Conservation (phyloP, 495 filamentous ascomycete genomes). For the Parmelia sp. region DNA sequence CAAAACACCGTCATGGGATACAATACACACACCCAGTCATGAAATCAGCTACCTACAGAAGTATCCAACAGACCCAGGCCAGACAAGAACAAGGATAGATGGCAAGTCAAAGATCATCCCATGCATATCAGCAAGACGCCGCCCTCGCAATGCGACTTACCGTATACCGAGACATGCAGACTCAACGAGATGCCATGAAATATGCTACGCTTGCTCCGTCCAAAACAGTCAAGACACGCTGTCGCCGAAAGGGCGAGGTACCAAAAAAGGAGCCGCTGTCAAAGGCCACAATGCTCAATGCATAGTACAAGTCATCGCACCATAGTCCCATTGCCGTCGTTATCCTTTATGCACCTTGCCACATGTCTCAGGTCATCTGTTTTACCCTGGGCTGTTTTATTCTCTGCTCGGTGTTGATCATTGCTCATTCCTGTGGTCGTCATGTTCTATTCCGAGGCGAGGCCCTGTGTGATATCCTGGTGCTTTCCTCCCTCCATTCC, state of each 20-base stretch:
- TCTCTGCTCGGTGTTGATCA: not conserved
- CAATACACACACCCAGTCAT: not conserved
- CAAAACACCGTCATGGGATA: not conserved
- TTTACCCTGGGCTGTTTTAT: conserved; percentile 8
- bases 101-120: not conserved
- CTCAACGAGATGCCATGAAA: not conserved
- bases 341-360: not conserved
- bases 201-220: not conserved
- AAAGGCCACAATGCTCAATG: conserved; percentile 2
- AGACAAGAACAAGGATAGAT: not conserved
- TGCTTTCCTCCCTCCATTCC: not conserved
- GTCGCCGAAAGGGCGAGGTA: too few species aligned
- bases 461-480: conserved; percentile 1
- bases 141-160: not conserved
- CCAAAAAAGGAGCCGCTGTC: not conserved
- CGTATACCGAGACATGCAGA: not conserved
- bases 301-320: not conserved
- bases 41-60: not conserved
- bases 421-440: conserved; percentile 3
- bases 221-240: not conserved
- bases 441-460: conserved; percentile 3
- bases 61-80: not conserved
- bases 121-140: not conserved
- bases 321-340: conserved; percentile 8
- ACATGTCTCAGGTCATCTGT: conserved; percentile 10